Percentiles rank a stretch among this genome's conserved stretches.
Evolutionary conservation across 2,329 filamentous ascomycete genomes (phyloP).

Genomic region (Neofusicoccum laricinum): DNA sequence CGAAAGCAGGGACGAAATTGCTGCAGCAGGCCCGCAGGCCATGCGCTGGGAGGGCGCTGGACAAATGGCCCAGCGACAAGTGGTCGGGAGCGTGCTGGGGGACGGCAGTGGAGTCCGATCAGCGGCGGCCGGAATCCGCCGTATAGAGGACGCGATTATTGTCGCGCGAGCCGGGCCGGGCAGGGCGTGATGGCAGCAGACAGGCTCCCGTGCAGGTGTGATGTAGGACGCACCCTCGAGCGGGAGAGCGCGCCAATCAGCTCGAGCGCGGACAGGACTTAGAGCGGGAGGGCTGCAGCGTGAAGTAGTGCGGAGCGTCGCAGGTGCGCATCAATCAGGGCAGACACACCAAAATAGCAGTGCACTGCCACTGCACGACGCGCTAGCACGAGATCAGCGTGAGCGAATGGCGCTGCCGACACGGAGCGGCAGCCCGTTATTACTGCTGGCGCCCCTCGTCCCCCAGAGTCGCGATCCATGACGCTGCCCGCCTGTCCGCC

Average conservation of each 20-base stretch:
- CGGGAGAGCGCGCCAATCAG: conserved; percentile 10
- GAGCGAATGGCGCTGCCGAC: conserved; percentile 6
- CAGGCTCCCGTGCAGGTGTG: background rate
- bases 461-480: conserved; percentile 5
- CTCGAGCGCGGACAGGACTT: background rate
- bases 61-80: conserved; percentile 7
- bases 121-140: background rate
- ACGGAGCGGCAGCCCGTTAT: background rate
- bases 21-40: no score
- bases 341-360: conserved; percentile 10
- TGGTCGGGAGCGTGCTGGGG: background rate
- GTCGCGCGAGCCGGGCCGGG: background rate
- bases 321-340: conserved; percentile 12
- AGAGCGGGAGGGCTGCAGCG: conserved; percentile 2
- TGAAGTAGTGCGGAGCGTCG: background rate
- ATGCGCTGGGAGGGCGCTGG: background rate
- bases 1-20: background rate
- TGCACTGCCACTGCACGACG: conserved; percentile 11
- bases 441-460: conserved; percentile 11
- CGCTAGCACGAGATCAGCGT: conserved; percentile 13
- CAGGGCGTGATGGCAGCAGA: background rate
- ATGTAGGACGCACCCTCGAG: background rate
- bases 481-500: background rate
- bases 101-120: conserved; percentile 12
- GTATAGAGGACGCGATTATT: background rate